Conservation (phyloP, 2,329 filamentous ascomycete genomes). For the Aspergillus sp. region DNA sequence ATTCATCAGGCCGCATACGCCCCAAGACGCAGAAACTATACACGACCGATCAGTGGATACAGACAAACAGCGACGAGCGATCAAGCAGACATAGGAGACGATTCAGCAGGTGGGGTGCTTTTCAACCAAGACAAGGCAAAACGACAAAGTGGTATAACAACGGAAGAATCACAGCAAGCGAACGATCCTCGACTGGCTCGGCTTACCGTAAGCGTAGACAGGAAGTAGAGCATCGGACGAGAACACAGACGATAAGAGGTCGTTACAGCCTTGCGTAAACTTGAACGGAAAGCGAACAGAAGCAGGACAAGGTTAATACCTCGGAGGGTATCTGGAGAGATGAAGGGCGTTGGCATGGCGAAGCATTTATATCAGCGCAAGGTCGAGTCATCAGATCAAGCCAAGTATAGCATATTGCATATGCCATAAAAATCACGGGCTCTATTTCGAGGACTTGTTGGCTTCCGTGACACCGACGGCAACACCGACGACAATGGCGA, state of each 20-base stretch:
- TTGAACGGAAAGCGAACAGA: not conserved
- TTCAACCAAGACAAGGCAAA: constrained; percentile 16
- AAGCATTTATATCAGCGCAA: constrained; percentile 5
- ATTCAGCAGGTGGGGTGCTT: constrained; percentile 16
- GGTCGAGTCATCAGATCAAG: constrained; percentile 7
- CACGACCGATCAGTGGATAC: constrained; percentile 24
- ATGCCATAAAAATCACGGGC: not conserved
- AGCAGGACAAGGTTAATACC: not conserved
- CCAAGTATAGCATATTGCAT: not conserved
- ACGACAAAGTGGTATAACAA: constrained; percentile 25
- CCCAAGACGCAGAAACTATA: constrained; percentile 22
- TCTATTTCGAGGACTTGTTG: constrained; percentile 22
- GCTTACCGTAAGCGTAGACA: constrained; percentile 16
- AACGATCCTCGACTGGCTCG: constrained; percentile 20
- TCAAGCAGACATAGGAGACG: constrained; percentile 9
- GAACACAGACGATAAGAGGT: constrained; percentile 10
- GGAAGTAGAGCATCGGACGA: constrained; percentile 11
- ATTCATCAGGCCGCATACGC: constrained; percentile 19
- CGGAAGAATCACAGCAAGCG: constrained; percentile 23
- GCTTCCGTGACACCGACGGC: constrained; percentile 49
- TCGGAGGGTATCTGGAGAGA: not conserved
- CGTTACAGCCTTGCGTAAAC: constrained; percentile 4
- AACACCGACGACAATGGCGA: constrained; percentile 56
- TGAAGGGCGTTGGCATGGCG: constrained; percentile 5
- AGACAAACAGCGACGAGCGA: constrained; percentile 13